Base-by-base conservation (phyloP, 352 stramenopile genomes). In the Globisporangium spiculum region DNA sequence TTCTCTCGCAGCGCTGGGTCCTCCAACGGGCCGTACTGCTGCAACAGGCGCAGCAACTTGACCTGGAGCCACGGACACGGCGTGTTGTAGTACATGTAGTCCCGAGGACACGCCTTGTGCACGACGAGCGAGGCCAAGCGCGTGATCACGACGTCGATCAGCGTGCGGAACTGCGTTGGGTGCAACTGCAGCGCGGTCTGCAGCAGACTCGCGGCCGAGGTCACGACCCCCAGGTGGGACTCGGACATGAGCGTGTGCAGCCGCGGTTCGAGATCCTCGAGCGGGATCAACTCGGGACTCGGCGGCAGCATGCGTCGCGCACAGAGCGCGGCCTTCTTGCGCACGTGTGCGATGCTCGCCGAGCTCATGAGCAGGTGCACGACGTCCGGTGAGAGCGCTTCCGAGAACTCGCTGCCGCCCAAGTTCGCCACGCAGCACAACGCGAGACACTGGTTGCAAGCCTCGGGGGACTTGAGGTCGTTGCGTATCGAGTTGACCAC, bases 61-160 rank as follows among this genome's bases (percentile, higher is more conserved):
- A 97, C 97, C 78, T 99, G 96, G 44, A 99, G 81, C 96, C 97
- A 99, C 27, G 97, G 97, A 74, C 84, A 97, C 27, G 97, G 91
- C 46, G 95, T 98, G 48, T 96, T 89, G 86, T 99, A 99, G 79
- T 99, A 99, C 67, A 99, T 88, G 81, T 99, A 99, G 72, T 98
- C 96, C 0, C 89, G 72, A 22, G 91, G 92, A 71, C 93, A 98
- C 30, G 84, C 84, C 75, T 97, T 97, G 75, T 98, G 95, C 70
- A 98, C 82, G 9, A 99, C 96, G 5, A 99, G 82, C 55, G 88
- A 84, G 41, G 88, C 89, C 7, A 99, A 82, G 30, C 98, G 85
- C 60, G 94, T 81, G 52, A 99, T 92, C 44, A 94, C 93, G 36
- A 98, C 89, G 22, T 98, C 96, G 55, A 99, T 95, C 1, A 98